Base-by-base conservation (phyloP, 2,329 filamentous ascomycete genomes). In the Periglandula ipomoeae region DNA sequence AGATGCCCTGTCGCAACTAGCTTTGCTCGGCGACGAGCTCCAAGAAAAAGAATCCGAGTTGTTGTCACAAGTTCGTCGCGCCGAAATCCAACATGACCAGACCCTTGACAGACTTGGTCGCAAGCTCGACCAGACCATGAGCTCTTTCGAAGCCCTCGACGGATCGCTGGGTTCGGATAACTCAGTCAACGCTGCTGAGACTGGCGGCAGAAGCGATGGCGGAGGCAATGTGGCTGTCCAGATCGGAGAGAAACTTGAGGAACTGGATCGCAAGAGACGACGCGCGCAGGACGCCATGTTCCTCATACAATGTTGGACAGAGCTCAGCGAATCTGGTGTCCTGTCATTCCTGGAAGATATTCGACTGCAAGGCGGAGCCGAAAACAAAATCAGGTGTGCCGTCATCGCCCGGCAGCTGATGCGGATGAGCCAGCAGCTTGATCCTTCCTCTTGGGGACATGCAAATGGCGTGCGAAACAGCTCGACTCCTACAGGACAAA, bases 251-350 rank as follows among this genome's bases (percentile, higher is more conserved):
- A 84, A 85, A 60, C 73, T 98, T 10, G 93, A 98, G 70, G 91
- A 97, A 65, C 75, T 98, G 51, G 93, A 98, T 67, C 82, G 89
- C 60, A 95, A 98, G 70, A 76, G 90, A 57, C 84, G 89, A 62
- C 77, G 91, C 51, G 93, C 93, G 27, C 78, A 93, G 64, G 93
- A 98, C 70, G 90, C 93, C 52, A 91, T 87, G 62, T 97, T 97
- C 64, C 69, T 98, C 51, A 89, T 98, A 55, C 87, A 95, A 63
- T 98, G 93, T 70, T 98, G 93, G 91, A 82, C 89, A 37, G 91
- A 97, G 61, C 89, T 98, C 58, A 90, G 85, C 66, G 90, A 95
- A 60, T 84, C 85, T 8, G 93, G 93, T 3, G 83, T 93, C 57
- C 75, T 97, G 49, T 85, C 86, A 8, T 83, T 85, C n/a, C 69